phyloP scores from a whole-genome alignment of 352 stramenopile genomes.

The Elongisporangium prolatum region DNA sequence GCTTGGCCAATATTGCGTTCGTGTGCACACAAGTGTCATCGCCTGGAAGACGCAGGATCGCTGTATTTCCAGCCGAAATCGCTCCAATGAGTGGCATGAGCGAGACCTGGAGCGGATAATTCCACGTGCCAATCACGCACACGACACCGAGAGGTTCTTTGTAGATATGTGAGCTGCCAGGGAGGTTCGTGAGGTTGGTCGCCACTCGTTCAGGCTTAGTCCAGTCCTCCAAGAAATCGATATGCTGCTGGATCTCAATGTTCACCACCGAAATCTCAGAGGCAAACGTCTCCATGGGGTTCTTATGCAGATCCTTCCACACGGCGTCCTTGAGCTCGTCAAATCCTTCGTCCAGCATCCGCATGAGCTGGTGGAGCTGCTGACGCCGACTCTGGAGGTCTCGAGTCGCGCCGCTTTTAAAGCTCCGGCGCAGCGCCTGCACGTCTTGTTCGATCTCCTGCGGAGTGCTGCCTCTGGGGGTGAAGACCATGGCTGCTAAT shows the following conservation, averaged over 20 bases:
- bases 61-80: slow-evolving; percentile 89
- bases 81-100: slow-evolving; percentile 75
- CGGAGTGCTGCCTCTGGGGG: slow-evolving; percentile 1
- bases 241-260: slow-evolving; percentile 60
- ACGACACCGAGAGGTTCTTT: slow-evolving; percentile 78
- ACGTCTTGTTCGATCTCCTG: slow-evolving; percentile 45
- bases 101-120: slow-evolving; percentile 83
- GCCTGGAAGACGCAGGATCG: slow-evolving; percentile 86
- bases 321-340: slow-evolving; percentile 43
- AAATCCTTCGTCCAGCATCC: slow-evolving; percentile 41
- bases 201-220: slow-evolving; percentile 42
- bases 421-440: slow-evolving; percentile 35
- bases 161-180: slow-evolving; percentile 44
- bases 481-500: no score
- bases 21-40: slow-evolving; percentile 70
- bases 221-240: slow-evolving; percentile 61
- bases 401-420: slow-evolving; percentile 40
- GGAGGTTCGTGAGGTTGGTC: slow-evolving; percentile 52
- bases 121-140: slow-evolving; percentile 87
- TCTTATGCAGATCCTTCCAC: slow-evolving; percentile 60
- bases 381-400: slow-evolving; percentile 31
- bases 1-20: slow-evolving; percentile 32
- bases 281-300: slow-evolving; percentile 52
- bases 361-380: slow-evolving; percentile 41
- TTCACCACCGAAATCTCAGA: slow-evolving; percentile 46